Conservation (phyloP, 306 rosid genomes). For the Pueraria montana region DNA sequence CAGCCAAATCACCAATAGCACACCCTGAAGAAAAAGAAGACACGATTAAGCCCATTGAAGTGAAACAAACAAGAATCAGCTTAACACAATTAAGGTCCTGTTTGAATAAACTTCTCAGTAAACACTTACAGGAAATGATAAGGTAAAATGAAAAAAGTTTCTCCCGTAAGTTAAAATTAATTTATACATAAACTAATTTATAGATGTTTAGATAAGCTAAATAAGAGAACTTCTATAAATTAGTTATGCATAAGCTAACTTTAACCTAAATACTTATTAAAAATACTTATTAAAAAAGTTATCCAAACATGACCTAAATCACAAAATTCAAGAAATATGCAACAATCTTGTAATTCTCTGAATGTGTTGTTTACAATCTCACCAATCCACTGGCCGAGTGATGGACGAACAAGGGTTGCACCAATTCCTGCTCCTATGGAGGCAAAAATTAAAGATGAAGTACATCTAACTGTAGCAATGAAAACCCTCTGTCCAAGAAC, state of each 20-base stretch:
- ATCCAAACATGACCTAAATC: not conserved
- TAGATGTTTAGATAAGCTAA: not conserved
- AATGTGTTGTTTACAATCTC: slow-evolving; percentile 39
- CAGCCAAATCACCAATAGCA: slow-evolving; percentile 82
- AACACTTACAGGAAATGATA: not conserved
- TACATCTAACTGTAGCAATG: slow-evolving; percentile 64
- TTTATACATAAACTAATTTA: too few species aligned
- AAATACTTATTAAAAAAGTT: not conserved
- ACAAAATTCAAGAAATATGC: slow-evolving; percentile 13
- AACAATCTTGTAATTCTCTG: slow-evolving; percentile 7
- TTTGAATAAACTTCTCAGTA: not conserved
- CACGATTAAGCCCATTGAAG: not conserved
- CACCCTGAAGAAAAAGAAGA: slow-evolving; percentile 66
- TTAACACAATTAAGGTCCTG: not conserved
- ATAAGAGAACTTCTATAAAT: too few species aligned
- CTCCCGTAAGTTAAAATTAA: not conserved
- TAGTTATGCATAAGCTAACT: too few species aligned
- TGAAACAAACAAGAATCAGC: slow-evolving; percentile 9
- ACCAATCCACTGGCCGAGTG: slow-evolving; percentile 90
- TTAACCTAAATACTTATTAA: too few species aligned
- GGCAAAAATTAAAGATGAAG: slow-evolving; percentile 78
- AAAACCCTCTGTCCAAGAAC: slow-evolving; percentile 65
- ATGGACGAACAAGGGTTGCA: slow-evolving; percentile 77
- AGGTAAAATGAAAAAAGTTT: not conserved
- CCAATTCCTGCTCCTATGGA: slow-evolving; percentile 91